Percentiles rank a stretch among this genome's conserved stretches.
Evolutionary conservation across 2,329 filamentous ascomycete species (phyloP).

Genomic region (Trichoderma sp.): DNA sequence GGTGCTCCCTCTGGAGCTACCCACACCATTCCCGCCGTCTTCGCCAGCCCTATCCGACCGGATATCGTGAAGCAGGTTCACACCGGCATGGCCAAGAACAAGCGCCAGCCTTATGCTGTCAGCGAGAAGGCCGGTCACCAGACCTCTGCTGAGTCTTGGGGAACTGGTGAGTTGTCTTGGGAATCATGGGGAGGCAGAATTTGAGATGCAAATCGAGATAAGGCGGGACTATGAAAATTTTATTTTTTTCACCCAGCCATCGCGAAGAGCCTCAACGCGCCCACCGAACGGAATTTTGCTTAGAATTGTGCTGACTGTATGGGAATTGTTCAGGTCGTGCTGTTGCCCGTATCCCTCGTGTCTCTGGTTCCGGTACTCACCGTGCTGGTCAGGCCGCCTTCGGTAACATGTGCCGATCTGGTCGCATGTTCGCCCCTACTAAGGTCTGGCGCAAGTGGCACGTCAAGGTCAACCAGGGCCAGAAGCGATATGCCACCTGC

Average conservation of each 20-base stretch:
- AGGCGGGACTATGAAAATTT: neutral
- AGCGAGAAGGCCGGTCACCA: conserved; percentile 99
- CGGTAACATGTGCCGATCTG: conserved; percentile 99
- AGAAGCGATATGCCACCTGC: conserved; percentile 98
- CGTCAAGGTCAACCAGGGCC: conserved; percentile 98
- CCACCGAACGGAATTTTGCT: neutral
- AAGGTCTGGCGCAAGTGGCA: conserved; percentile 99
- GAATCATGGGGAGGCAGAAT: neutral
- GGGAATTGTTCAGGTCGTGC: conserved; percentile 74
- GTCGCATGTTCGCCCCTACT: conserved; percentile 99
- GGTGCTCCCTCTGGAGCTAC: conserved; percentile 88
- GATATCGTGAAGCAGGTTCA: conserved; percentile 99
- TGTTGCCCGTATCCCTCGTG: conserved; percentile 99
- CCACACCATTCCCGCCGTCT: conserved; percentile 93
- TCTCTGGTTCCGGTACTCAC: conserved; percentile 99
- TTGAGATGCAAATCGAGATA: neutral
- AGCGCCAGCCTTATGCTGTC: conserved; percentile 98
- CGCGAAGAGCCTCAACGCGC: conserved; percentile 1
- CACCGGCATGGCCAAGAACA: conserved; percentile 99
- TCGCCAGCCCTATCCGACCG: conserved; percentile 94
- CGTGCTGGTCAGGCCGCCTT: conserved; percentile 99
- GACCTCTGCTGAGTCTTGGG: conserved; percentile 99
- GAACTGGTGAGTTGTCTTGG: conserved; percentile 81
- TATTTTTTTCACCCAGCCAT: neutral
- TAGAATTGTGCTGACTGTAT: conserved; percentile 8